These are phyloP conservation scores for Piromyces sp. DNA, from an alignment of 192 early-diverging fungal genomes.

Conservation along the genomic window DNA sequence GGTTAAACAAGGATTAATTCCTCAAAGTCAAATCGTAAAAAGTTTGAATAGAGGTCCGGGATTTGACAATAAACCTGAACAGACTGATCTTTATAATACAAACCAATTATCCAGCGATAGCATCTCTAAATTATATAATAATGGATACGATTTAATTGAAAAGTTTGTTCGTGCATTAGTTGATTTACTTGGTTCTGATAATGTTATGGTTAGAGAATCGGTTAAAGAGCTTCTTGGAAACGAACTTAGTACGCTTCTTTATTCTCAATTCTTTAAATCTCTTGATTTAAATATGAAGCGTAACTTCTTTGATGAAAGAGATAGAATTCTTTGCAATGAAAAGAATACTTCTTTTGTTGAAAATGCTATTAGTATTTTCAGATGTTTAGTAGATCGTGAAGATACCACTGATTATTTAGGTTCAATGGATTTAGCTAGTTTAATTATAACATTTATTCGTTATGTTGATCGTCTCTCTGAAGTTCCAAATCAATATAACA, in stretches of 20 bases:
- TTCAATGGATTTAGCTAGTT: slow-evolving; percentile 47
- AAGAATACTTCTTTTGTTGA: slow-evolving; percentile 59
- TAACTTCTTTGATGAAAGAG: slow-evolving; percentile 36
- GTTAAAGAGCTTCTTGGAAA: slow-evolving; percentile 64
- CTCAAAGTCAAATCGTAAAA: not conserved
- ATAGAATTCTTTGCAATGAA: slow-evolving; percentile 31
- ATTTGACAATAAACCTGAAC: slow-evolving; percentile 7
- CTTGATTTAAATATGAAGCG: slow-evolving; percentile 28
- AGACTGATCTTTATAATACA: not conserved
- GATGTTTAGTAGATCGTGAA: slow-evolving; percentile 50
- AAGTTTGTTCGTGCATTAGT: slow-evolving; percentile 54
- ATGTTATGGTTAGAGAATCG: slow-evolving; percentile 51
- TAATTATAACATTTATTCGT: slow-evolving; percentile 46
- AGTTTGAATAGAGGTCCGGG: slow-evolving; percentile 6
- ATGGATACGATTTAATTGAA: slow-evolving; percentile 28
- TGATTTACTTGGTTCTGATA: slow-evolving; percentile 52
- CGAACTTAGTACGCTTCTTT: slow-evolving; percentile 48
- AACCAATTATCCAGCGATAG: not conserved
- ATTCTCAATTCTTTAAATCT: slow-evolving; percentile 36
- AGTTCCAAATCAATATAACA: slow-evolving; percentile 11
- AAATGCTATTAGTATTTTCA: slow-evolving; percentile 53
- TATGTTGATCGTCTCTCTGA: slow-evolving; percentile 44
- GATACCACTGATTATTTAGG: slow-evolving; percentile 33
- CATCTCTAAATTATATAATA: slow-evolving; percentile 1
- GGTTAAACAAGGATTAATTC: not conserved